Conservation (phyloP, 1,284 basidiomycete genomes). For the Volvariella surrecta region DNA sequence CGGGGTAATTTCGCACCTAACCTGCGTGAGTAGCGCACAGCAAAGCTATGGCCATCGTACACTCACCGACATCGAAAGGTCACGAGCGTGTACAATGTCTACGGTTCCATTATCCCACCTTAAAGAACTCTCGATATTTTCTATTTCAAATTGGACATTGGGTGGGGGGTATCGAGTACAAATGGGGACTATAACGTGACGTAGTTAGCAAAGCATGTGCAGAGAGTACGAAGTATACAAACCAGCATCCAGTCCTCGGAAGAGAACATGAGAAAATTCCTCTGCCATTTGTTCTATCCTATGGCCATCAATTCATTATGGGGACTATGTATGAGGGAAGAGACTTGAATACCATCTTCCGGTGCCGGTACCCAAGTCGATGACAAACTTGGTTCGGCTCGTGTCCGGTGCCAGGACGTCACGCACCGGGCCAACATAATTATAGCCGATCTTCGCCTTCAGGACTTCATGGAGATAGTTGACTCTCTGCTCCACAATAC, state of each 20-base stretch:
- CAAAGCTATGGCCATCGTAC: conserved; percentile 11
- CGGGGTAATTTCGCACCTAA: conserved; percentile 42
- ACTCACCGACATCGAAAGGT: conserved; percentile 47
- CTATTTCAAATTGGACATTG: conserved; percentile 58
- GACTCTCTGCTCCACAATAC: conserved; percentile 34
- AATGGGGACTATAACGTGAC: conserved; percentile 47
- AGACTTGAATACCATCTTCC: conserved; percentile 46
- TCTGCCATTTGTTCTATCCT: conserved; percentile 69
- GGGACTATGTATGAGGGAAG: conserved; percentile 13
- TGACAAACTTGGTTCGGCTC: conserved; percentile 35
- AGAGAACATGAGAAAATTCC: conserved; percentile 51
- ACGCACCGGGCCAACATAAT: conserved; percentile 50
- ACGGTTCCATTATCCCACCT: conserved; percentile 42
- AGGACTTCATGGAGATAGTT: conserved; percentile 41
- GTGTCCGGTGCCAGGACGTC: conserved; percentile 34
- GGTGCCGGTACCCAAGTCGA: conserved; percentile 66
- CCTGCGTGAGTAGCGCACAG: conserved; percentile 5
- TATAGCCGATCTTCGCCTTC: conserved; percentile 34
- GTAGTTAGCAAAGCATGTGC: not conserved
- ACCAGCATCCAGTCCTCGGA: conserved; percentile 70
- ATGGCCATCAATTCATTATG: conserved; percentile 16
- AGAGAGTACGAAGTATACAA: conserved; percentile 14
- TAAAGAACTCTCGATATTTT: conserved; percentile 39
- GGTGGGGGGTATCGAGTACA: conserved; percentile 46
- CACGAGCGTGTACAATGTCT: conserved; percentile 58